Evolutionary conservation across 2,329 filamentous ascomycete species (phyloP).

Genomic region (Chrysoporthe deuterocubensis): DNA sequence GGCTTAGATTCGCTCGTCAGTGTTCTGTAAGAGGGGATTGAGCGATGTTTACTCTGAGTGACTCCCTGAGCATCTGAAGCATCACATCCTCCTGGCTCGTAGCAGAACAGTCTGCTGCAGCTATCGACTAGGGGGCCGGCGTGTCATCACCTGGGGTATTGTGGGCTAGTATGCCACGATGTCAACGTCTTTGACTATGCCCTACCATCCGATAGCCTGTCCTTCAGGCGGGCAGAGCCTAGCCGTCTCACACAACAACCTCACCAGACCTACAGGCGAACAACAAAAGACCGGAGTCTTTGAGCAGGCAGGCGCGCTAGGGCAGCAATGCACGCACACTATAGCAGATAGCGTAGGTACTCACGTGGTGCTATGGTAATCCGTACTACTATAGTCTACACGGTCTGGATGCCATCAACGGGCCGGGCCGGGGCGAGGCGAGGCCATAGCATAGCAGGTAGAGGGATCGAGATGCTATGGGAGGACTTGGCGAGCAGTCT

Average conservation of each 20-base stretch:
- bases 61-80: too few species aligned
- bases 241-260: background rate
- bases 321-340: background rate
- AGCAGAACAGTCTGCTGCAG: background rate
- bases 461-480: background rate
- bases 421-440: background rate
- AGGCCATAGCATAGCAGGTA: background rate
- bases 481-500: too few species aligned
- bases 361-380: background rate
- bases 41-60: background rate
- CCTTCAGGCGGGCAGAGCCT: background rate
- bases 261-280: too few species aligned
- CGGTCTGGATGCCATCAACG: constrained; percentile 2
- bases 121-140: too few species aligned
- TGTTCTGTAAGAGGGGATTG: too few species aligned
- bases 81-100: background rate
- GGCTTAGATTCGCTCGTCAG: background rate
- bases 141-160: too few species aligned
- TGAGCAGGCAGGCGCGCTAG: background rate
- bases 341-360: background rate
- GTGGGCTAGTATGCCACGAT: too few species aligned
- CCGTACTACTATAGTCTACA: background rate
- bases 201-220: background rate
- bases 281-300: background rate
- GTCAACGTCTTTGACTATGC: too few species aligned